phyloP scores from a whole-genome alignment of 371 early-diverging fungal species.

The Dipsacomyces acuminosporus region DNA sequence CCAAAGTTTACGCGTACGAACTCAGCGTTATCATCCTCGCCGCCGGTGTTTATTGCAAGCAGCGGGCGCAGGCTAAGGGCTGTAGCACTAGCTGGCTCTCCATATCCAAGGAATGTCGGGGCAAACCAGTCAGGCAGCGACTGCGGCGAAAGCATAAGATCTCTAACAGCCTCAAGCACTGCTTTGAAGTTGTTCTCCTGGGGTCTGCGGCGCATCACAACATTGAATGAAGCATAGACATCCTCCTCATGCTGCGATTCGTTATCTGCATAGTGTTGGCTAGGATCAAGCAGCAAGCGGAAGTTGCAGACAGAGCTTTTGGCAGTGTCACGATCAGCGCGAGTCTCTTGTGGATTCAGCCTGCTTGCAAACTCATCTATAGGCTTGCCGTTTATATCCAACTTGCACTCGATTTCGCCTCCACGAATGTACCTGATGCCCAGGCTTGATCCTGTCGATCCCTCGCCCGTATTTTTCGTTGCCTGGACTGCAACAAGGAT shows the following conservation, averaged over 20 bases:
- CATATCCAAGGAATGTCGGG: conserved; percentile 88
- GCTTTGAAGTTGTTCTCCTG: conserved; percentile 91
- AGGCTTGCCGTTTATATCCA: conserved; percentile 69
- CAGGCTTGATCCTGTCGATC: conserved; percentile 51
- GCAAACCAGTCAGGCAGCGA: conserved; percentile 88
- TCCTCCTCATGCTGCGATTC: conserved; percentile 38
- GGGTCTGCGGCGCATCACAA: conserved; percentile 80
- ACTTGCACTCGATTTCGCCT: conserved; percentile 72
- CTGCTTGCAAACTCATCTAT: conserved; percentile 50
- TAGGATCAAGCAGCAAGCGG: conserved; percentile 77
- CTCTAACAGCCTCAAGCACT: conserved; percentile 83
- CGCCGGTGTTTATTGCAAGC: background rate
- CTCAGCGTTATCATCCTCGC: conserved; percentile 1
- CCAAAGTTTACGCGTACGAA: conserved; percentile 63
- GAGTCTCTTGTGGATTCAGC: no score
- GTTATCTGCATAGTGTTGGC: conserved; percentile 69
- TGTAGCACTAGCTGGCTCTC: conserved; percentile 75
- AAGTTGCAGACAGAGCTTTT: conserved; percentile 54
- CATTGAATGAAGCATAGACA: conserved; percentile 77
- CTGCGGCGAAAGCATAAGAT: conserved; percentile 54
- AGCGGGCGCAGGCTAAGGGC: conserved; percentile 43
- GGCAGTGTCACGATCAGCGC: no score
- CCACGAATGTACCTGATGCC: conserved; percentile 81
- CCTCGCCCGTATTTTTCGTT: conserved; percentile 36
- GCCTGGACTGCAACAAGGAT: conserved; percentile 70